phyloP scores from a whole-genome alignment of 2,329 filamentous ascomycete species.

The Pestalotiopsis sp. region DNA sequence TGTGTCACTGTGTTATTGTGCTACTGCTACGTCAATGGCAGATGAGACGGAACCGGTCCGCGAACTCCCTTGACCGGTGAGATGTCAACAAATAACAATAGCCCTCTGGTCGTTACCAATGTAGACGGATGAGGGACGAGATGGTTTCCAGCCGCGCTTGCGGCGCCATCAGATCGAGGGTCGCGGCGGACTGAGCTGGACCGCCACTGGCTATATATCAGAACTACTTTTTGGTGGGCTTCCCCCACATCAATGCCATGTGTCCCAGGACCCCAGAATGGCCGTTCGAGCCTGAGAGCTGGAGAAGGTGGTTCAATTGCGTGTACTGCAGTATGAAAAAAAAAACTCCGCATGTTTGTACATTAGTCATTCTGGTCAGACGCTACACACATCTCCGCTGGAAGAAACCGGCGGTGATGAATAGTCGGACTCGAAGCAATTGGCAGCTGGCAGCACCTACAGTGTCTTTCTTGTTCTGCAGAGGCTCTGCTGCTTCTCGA shows the following conservation, averaged over 20 bases:
- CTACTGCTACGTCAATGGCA: not conserved
- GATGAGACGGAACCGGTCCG: not conserved
- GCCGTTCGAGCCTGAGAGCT: not conserved
- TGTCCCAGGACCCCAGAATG: not conserved
- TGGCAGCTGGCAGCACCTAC: not conserved
- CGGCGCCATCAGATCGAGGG: not conserved
- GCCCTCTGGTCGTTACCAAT: not conserved
- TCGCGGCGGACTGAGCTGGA: no score
- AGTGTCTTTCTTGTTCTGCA: not conserved
- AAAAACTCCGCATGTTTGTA: not conserved
- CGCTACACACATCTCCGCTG: not conserved
- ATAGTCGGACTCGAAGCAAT: not conserved
- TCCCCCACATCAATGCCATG: not conserved
- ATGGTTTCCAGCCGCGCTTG: not conserved
- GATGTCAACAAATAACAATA: not conserved
- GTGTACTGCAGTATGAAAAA: not conserved
- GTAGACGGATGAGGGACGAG: not conserved
- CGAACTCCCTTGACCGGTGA: not conserved
- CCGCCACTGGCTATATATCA: not conserved
- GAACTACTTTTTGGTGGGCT: not conserved
- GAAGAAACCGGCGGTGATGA: not conserved
- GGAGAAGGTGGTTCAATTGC: not conserved
- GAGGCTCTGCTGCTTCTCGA: not conserved
- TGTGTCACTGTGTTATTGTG: not conserved
- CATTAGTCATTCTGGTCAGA: not conserved